phyloP scores from a whole-genome alignment of 805 yeast genomes.

The Candida sakaeoensis region DNA sequence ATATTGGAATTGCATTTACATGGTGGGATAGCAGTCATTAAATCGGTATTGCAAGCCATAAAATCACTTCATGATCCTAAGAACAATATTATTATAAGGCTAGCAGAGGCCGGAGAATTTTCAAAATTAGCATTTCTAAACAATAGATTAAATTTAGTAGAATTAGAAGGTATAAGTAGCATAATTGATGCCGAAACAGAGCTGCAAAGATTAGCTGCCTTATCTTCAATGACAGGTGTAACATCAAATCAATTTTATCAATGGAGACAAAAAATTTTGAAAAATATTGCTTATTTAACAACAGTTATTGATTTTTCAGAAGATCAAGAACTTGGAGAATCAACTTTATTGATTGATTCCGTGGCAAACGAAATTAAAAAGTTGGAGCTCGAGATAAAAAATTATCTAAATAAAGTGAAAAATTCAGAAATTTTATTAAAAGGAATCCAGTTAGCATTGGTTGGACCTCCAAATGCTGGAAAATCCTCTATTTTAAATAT shows the following conservation, averaged over 20 bases:
- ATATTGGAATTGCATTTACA: slow-evolving; percentile 85
- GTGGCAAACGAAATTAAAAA: slow-evolving; percentile 43
- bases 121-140: slow-evolving; percentile 83
- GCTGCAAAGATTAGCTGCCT: slow-evolving; percentile 71
- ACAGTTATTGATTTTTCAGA: slow-evolving; percentile 95
- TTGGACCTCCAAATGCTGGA: slow-evolving; percentile 97
- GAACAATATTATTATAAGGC: slow-evolving; percentile 47
- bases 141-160: slow-evolving; percentile 79
- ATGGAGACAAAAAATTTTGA: slow-evolving; percentile 69
- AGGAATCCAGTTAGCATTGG: slow-evolving; percentile 69
- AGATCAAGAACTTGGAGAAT: slow-evolving; percentile 78
- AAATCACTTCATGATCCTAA: slow-evolving; percentile 45
- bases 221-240: slow-evolving; percentile 69
- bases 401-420: slow-evolving; percentile 44
- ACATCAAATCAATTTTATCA: slow-evolving; percentile 48
- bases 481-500: slow-evolving; percentile 81
- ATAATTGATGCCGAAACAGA: slow-evolving; percentile 94
- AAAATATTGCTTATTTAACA: slow-evolving; percentile 69
- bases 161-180: slow-evolving; percentile 85
- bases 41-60: slow-evolving; percentile 64
- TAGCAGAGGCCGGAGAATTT: slow-evolving; percentile 93
- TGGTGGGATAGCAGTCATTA: slow-evolving; percentile 86
- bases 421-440: slow-evolving; percentile 60
- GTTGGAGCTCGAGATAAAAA: slow-evolving; percentile 44
- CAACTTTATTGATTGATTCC: slow-evolving; percentile 46